Evolutionary conservation across 1,284 basidiomycete species (phyloP).

Genomic region (Anthracocystis panici-leucophaei): DNA sequence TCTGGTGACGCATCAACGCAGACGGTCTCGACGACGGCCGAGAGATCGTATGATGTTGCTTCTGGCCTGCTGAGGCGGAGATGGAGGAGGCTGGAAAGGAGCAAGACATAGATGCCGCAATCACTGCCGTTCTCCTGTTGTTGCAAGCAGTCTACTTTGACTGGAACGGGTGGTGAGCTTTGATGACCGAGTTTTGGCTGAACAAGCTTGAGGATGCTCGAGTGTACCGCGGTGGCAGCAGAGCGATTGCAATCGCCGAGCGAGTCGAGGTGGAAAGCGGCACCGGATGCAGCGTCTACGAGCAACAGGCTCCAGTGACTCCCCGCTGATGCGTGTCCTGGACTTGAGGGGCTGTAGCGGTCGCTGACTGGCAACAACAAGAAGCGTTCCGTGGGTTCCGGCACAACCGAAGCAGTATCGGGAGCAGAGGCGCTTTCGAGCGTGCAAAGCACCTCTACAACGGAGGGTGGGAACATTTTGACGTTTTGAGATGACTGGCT

Average conservation of each 20-base stretch:
- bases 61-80: slow-evolving; percentile 19
- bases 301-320: slow-evolving; percentile 44
- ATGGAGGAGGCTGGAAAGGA: slow-evolving; percentile 43
- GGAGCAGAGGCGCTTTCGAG: slow-evolving; percentile 18
- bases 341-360: slow-evolving; percentile 30
- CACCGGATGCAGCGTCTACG: slow-evolving; percentile 17
- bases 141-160: slow-evolving; percentile 28
- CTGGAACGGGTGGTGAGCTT: not conserved
- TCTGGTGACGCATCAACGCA: slow-evolving; percentile 24
- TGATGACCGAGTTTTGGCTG: slow-evolving; percentile 6
- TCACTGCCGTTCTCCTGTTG: slow-evolving; percentile 43
- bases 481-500: slow-evolving; percentile 2
- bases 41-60: slow-evolving; percentile 13
- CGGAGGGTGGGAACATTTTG: slow-evolving; percentile 44
- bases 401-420: slow-evolving; percentile 26
- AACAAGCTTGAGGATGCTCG: slow-evolving; percentile 22
- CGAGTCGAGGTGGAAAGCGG: slow-evolving; percentile 41
- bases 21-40: slow-evolving; percentile 13
- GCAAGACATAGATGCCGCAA: slow-evolving; percentile 46
- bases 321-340: slow-evolving; percentile 16
- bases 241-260: slow-evolving; percentile 40
- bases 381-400: slow-evolving; percentile 23
- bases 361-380: slow-evolving; percentile 44
- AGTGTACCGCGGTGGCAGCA: slow-evolving; percentile 31
- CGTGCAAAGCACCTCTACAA: slow-evolving; percentile 43